Conservation (phyloP, 139 green algal genomes). For the Chlorella sp. region DNA sequence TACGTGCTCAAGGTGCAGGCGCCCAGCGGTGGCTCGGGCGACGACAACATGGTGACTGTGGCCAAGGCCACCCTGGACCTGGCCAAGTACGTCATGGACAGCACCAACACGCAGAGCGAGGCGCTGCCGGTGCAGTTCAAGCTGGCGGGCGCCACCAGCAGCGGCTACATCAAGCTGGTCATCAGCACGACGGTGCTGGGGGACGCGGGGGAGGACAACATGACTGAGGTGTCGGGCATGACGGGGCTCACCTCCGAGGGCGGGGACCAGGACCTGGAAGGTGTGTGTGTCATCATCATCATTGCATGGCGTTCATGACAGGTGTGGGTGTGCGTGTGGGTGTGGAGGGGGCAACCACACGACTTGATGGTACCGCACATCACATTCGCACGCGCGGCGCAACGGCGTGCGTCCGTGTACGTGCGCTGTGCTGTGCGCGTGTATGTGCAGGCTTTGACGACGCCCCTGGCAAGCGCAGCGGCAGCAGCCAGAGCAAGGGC, state of each 20-base stretch:
- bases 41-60: constrained; percentile 33
- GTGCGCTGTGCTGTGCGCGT: too few species aligned
- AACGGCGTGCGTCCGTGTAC: too few species aligned
- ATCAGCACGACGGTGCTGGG: constrained; percentile 27
- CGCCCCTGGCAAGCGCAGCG: too few species aligned
- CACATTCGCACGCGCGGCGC: too few species aligned
- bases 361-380: too few species aligned
- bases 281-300: too few species aligned
- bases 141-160: constrained; percentile 20
- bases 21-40: constrained; percentile 5
- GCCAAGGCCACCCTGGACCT: constrained; percentile 45
- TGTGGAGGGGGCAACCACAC: too few species aligned
- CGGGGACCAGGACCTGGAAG: constrained; percentile 32
- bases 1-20: constrained; percentile 56
- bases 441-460: too few species aligned
- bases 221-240: constrained; percentile 44
- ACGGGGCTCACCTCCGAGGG: constrained; percentile 35
- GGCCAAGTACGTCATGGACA: constrained; percentile 19
- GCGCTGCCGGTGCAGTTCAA: constrained; percentile 22
- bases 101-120: constrained; percentile 13
- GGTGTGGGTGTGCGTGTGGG: too few species aligned
- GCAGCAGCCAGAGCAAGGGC: too few species aligned
- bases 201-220: constrained; percentile 20
- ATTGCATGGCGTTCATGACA: too few species aligned
- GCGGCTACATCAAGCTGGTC: constrained; percentile 34